Evolutionary conservation across 768 basidiomycete genomes (phyloP), one percentile per base, ranked within the genome.

Genomic region (Psilocybe sp.): DNA sequence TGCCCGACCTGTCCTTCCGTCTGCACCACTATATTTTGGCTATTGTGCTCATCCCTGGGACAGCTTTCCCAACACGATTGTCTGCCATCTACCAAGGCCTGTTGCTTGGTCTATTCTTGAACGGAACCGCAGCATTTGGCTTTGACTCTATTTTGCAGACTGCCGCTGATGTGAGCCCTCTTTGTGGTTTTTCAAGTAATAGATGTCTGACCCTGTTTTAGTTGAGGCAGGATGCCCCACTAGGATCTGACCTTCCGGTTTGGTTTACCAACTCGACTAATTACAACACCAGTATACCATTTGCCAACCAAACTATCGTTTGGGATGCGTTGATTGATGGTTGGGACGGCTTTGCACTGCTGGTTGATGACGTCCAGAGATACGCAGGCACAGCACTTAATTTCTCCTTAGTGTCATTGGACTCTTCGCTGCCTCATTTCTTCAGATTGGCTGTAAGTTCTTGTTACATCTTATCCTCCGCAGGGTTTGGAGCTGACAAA

Each of bases 301-400:
- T 87, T 4, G 52, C 58, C 6, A 75, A 80, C 53, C 84, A 86
- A 57, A 73, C 69, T 0, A 73, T 91, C 4, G 63, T 61, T 0
- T 90, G 89, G 89, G 69, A 67, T 28, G 63, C 62, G 1, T 66
- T 83, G 6, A 73, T 80, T 7, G 59, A 62, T 31, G 75, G 71
- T 2, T 92, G 87, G 87, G 82, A 85, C 58, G 89, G 89, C 5
- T 92, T 90, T 60, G 71, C 81, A 0, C 75, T 94, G 19, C 73
- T 94, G 12, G 79, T 92, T n/a, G 89, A 94, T 61, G 92, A 94
- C 56, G 91, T 95, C 0, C 82, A 91, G 63, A 75, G 85, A 56
- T 92, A 87, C 60, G 64, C 75, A n/a, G 89, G 92, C 9, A 65
- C 71, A 12, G 82, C 80, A 4, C 69, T 89, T 42, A 89, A 89